Conservation (phyloP, 441 rosid genomes). For the Pelargonium fulgidum region DNA sequence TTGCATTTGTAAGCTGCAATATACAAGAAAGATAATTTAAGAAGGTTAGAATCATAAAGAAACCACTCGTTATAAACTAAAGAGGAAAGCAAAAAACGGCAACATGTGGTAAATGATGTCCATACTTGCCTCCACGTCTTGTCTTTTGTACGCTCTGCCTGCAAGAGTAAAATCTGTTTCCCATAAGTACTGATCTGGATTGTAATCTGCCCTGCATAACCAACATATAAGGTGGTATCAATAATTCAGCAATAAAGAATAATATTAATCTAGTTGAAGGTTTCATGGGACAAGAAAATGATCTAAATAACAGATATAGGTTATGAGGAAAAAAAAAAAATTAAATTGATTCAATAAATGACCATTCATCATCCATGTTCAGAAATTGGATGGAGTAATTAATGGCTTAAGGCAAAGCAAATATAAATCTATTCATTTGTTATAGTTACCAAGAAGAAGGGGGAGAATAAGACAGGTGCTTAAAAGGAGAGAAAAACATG, state of each 20-base stretch:
- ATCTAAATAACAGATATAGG: no score
- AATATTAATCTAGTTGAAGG: no score
- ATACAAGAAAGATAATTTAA: conserved; percentile 16
- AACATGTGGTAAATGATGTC: neutral
- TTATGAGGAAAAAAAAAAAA: no score
- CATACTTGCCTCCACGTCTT: conserved; percentile 52
- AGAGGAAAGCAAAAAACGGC: neutral
- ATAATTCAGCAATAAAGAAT: neutral
- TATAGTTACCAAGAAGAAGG: no score
- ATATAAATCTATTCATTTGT: no score
- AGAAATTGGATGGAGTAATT: no score
- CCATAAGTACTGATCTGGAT: conserved; percentile 90
- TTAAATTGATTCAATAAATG: no score
- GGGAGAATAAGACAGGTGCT: no score
- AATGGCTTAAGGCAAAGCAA: no score
- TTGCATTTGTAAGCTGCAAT: conserved; percentile 71
- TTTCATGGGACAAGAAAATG: no score
- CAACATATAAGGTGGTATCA: conserved; percentile 10
- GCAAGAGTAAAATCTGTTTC: conserved; percentile 79
- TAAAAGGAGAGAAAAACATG: no score
- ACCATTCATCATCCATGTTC: no score
- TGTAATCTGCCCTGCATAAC: conserved; percentile 71
- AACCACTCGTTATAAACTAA: neutral
- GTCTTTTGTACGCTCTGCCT: conserved; percentile 69
- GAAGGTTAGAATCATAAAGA: conserved; percentile 16